Base-by-base conservation (phyloP, 1,139 yeast species). In the Candida glucosophila region DNA sequence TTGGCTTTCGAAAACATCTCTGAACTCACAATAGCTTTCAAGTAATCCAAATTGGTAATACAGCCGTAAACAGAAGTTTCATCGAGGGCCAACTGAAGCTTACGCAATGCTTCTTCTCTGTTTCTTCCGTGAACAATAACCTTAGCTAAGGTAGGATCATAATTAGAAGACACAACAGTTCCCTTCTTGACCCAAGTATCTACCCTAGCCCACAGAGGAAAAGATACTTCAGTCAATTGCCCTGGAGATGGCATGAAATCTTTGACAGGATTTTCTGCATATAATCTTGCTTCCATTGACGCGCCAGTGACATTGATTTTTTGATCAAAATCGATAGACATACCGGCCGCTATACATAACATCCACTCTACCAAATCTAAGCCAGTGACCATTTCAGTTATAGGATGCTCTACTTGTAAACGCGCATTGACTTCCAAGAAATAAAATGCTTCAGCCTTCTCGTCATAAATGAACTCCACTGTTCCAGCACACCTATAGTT, bases 201-300 rank as follows among this genome's bases (percentile, higher is more conserved):
- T 35, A 86, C 73, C 56, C 97, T 77, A 6, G 95, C 95, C 79
- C 85, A 78, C 19, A 61, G 56, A 7, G 97, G 97, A 65, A 86
- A 88, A 28, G 58, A 54, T 18, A 88, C 90, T 40, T 85, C 88
- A 6, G 86, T 76, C 35, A 90, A 63, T 55, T 82, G 94, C 40
- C 98, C 98, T 22, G 97, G 96, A 19, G 95, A 83, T 17, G 97
- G 97, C 69, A 81, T 70, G 53, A 90, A 90, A 39, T 79, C 95
- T 49, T 85, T 86, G 25, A 82, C 88, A 2, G 98, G 97, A 55
- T 90, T 88, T 55, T 90, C 98, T 20, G 97, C 96, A 43, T 88
- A 90, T 29, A 90, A 64, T 51, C 98, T 73, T 15, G 95, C 97
- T 55, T 90, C 98, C 85, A 90, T 88, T 0, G 96, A 74, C 3